Evolutionary conservation across 257 asterid species (phyloP).

Genomic region (Buddleja alternifolia): DNA sequence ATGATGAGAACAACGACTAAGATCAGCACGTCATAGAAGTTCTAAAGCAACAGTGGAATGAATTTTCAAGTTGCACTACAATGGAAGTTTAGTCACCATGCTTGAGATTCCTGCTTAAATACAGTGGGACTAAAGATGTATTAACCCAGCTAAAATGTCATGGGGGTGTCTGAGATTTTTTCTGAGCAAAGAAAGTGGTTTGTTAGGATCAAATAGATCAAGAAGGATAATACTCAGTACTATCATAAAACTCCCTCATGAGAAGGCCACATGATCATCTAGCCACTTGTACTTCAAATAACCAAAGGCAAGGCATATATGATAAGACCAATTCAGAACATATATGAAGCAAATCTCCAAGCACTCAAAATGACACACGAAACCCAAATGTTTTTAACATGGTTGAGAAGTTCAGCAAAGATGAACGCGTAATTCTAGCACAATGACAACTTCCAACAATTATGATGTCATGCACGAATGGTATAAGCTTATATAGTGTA

Average conservation of each 20-base stretch:
- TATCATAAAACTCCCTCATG: no score
- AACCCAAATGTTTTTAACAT: not conserved
- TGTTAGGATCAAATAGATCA: not conserved
- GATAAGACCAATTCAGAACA: no score
- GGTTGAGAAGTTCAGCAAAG: not conserved
- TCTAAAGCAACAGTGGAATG: not conserved
- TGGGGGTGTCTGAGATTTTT: not conserved
- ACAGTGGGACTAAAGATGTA: not conserved
- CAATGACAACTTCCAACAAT: slow-evolving; percentile 1
- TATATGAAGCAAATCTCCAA: no score
- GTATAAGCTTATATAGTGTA: not conserved
- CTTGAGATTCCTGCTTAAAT: not conserved
- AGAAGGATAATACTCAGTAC: not conserved
- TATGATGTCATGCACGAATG: not conserved
- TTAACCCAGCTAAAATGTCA: no score
- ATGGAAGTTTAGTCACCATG: not conserved
- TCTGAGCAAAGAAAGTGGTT: slow-evolving; percentile 7
- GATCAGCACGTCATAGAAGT: slow-evolving; percentile 14
- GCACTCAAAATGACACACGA: no score
- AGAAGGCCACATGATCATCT: no score
- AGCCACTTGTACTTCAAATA: no score
- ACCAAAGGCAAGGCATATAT: no score
- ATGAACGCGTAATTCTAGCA: not conserved
- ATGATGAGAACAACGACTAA: not conserved
- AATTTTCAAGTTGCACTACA: slow-evolving; percentile 7